Conservation (phyloP, 164 flowering plant species). For the Magnolia officinalis region DNA sequence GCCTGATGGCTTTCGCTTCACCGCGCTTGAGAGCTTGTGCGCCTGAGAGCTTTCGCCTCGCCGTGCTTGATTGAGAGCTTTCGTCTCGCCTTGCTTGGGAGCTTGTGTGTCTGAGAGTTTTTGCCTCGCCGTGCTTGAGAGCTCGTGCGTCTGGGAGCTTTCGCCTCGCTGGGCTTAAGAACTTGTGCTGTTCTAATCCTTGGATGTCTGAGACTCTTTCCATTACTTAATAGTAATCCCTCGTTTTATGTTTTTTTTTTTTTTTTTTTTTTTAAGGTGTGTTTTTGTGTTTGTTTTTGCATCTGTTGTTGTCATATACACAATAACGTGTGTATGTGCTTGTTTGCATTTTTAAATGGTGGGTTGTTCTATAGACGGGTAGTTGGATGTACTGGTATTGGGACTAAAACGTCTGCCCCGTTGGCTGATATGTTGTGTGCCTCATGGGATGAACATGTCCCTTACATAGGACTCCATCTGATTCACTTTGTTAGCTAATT, state of each 20-base stretch:
- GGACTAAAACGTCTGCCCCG: background rate
- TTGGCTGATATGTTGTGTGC: background rate
- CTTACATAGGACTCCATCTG: background rate
- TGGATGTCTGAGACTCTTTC: constrained; percentile 38
- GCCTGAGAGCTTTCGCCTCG: constrained; percentile 54
- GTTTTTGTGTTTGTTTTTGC: background rate
- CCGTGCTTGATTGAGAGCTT: too few relatives aligned
- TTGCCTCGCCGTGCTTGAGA: constrained; percentile 26
- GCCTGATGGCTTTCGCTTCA: background rate
- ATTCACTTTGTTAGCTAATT: constrained; percentile 1
- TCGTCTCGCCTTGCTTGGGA: background rate
- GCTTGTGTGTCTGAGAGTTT: constrained; percentile 35
- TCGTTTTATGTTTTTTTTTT: background rate
- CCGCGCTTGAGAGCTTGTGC: too few relatives aligned
- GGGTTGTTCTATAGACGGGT: background rate
- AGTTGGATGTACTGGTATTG: too few relatives aligned
- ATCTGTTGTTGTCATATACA: background rate
- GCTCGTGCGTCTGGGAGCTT: constrained; percentile 14
- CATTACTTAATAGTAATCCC: background rate
- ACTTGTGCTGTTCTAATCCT: constrained; percentile 48
- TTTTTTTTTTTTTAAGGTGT: background rate
- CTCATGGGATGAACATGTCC: background rate
- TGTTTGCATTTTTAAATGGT: background rate
- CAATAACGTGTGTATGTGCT: background rate
- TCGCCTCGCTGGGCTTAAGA: constrained; percentile 50